Conservation (phyloP, 2,329 filamentous ascomycete species). For the Colletotrichum musae region DNA sequence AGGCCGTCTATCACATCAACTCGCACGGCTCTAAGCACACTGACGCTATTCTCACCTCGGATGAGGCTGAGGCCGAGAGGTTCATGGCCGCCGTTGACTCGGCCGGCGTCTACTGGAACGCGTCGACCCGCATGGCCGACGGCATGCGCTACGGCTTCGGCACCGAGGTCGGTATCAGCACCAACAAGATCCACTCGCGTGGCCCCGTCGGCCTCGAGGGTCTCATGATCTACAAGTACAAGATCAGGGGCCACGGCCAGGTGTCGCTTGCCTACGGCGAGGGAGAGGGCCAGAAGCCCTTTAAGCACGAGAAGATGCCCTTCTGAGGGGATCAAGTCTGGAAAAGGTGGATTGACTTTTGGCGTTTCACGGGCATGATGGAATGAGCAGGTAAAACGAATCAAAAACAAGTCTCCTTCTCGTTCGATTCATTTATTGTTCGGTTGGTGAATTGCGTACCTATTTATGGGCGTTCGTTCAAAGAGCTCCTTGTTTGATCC, state of each 20-base stretch:
- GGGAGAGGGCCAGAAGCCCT: conserved; percentile 70
- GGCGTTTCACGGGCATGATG: conserved; percentile 31
- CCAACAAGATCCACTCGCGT: conserved; percentile 96
- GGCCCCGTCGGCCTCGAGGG: conserved; percentile 96
- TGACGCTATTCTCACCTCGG: conserved; percentile 86
- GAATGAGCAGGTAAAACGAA: conserved; percentile 4
- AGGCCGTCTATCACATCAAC: conserved; percentile 92
- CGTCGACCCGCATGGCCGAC: conserved; percentile 93
- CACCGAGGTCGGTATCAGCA: conserved; percentile 98
- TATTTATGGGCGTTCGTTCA: too few species aligned
- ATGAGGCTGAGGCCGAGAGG: conserved; percentile 76
- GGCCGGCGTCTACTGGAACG: conserved; percentile 97
- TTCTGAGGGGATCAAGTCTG: conserved; percentile 48
- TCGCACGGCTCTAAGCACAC: conserved; percentile 93
- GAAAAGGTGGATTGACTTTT: conserved; percentile 9
- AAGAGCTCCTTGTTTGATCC: too few species aligned
- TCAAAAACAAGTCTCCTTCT: not conserved
- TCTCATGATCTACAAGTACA: conserved; percentile 97
- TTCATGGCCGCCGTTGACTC: conserved; percentile 92
- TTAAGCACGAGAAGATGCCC: conserved; percentile 71
- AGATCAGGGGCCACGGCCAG: conserved; percentile 87
- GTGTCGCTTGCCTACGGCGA: conserved; percentile 82
- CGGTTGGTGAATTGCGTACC: too few species aligned
- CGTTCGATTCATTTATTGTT: not conserved
- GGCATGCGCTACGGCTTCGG: conserved; percentile 98